Evolutionary conservation across 164 flowering plant genomes (phyloP).

Genomic region (Piper betle): DNA sequence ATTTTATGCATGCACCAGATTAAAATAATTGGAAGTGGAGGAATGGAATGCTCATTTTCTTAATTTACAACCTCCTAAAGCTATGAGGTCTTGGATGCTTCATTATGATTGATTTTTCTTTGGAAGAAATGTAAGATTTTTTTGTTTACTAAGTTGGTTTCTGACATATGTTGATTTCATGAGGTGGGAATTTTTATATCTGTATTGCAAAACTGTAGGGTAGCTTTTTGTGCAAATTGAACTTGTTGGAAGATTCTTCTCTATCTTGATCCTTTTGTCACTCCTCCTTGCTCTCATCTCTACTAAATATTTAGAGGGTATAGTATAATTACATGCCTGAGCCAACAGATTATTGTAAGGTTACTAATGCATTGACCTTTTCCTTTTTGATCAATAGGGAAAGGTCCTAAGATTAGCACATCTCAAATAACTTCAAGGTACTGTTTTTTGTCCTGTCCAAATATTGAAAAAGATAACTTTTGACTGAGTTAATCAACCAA

Average conservation of each 20-base stretch:
- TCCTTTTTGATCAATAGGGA: not conserved
- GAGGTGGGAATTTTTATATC: not conserved
- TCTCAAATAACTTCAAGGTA: not conserved
- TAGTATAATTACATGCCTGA: not conserved
- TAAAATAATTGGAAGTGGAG: slow-evolving; percentile 4
- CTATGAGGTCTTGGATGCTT: slow-evolving; percentile 1
- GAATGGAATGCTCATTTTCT: slow-evolving; percentile 4
- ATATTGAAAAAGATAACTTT: not conserved
- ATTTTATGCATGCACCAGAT: not conserved
- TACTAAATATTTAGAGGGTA: not conserved
- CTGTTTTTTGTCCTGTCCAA: not conserved
- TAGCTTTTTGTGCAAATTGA: not conserved
- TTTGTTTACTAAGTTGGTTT: not conserved
- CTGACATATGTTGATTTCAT: not conserved
- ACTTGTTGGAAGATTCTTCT: slow-evolving; percentile 4
- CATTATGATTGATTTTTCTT: not conserved
- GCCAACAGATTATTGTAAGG: not conserved
- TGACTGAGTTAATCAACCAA: not conserved
- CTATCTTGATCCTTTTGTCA: slow-evolving; percentile 1
- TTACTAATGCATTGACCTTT: not conserved
- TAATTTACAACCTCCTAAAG: slow-evolving; percentile 1
- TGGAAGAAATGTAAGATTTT: not conserved
- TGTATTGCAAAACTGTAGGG: not conserved
- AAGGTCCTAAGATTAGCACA: not conserved
- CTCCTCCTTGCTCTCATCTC: not conserved